Conservation (phyloP, 2,329 filamentous ascomycete genomes). For the Sarocladium oryzae region DNA sequence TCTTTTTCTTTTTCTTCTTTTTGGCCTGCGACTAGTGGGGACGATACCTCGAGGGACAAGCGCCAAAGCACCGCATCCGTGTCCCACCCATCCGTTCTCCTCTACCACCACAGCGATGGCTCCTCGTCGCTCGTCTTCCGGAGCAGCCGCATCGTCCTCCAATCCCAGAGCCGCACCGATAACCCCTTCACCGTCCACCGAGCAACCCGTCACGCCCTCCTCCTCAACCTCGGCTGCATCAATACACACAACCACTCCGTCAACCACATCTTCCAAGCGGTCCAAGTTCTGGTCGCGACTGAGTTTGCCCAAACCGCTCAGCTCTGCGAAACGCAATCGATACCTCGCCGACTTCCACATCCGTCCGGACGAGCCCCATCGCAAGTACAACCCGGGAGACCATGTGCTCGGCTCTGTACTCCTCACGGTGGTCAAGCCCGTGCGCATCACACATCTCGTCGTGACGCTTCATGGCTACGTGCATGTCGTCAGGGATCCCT, state of each 20-base stretch:
- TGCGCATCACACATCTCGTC: slow-evolving; percentile 73
- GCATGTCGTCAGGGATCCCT: slow-evolving; percentile 67
- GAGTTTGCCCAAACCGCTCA: slow-evolving; percentile 41
- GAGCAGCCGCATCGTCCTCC: background rate
- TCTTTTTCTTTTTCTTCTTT: no score
- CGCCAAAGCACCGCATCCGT: background rate
- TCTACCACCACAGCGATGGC: background rate
- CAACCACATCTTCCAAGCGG: slow-evolving; percentile 19
- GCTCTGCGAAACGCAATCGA: slow-evolving; percentile 48
- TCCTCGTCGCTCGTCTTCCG: background rate
- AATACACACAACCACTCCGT: slow-evolving; percentile 17
- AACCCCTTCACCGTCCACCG: slow-evolving; percentile 22
- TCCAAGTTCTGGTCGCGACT: slow-evolving; percentile 45
- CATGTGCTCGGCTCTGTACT: slow-evolving; percentile 67
- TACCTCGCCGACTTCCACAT: slow-evolving; percentile 75
- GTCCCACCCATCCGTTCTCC: no score
- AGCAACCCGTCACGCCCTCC: slow-evolving; percentile 23
- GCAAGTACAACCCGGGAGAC: slow-evolving; percentile 69
- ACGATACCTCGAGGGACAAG: background rate
- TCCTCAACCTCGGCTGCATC: slow-evolving; percentile 15
- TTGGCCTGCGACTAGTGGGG: no score
- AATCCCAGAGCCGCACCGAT: background rate
- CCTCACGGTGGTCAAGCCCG: slow-evolving; percentile 64
- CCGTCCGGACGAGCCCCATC: slow-evolving; percentile 68
- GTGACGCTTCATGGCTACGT: slow-evolving; percentile 74